A percentile compares a stretch with the other conserved stretches of the same genome.
Evolutionary conservation across 495 filamentous ascomycete species (phyloP).

Genomic region (Lasiosphaeria hispida): DNA sequence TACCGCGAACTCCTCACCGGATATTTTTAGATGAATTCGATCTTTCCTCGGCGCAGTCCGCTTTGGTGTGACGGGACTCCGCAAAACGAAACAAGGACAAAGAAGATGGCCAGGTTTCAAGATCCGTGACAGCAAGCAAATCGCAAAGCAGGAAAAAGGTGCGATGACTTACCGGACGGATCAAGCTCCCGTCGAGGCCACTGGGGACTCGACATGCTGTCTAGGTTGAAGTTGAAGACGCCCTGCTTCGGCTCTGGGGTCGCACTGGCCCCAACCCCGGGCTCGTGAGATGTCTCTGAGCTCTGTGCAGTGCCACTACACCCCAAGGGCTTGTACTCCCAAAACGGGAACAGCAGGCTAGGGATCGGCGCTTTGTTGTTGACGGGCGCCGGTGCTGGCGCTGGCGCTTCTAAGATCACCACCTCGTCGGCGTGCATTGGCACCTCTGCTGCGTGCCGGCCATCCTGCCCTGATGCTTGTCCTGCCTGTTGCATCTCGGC

Average conservation of each 20-base stretch:
- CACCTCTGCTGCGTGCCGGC: slow-evolving; percentile 2
- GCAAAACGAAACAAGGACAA: background rate
- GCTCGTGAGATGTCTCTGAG: too few relatives aligned
- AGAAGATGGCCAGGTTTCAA: background rate
- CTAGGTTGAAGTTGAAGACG: background rate
- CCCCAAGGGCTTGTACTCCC: background rate
- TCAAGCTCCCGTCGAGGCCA: background rate
- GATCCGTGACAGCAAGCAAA: too few relatives aligned
- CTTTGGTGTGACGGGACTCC: background rate
- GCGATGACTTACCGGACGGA: background rate
- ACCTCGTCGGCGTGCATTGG: background rate
- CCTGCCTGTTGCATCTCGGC: slow-evolving; percentile 6
- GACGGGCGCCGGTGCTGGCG: slow-evolving; percentile 13
- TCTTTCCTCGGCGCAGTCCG: background rate
- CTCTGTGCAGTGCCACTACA: background rate
- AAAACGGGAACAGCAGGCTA: slow-evolving; percentile 5
- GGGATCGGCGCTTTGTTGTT: slow-evolving; percentile 23
- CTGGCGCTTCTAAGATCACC: slow-evolving; percentile 16
- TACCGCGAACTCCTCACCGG: background rate
- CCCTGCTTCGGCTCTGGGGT: background rate
- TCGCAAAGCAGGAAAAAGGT: background rate
- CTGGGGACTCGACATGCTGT: too few relatives aligned
- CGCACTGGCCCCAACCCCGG: too few relatives aligned
- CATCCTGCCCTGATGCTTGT: slow-evolving; percentile 6
- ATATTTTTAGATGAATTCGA: slow-evolving; percentile 7